phyloP scores from a whole-genome alignment of 441 rosid species.

The Pelargonium citronellum region DNA sequence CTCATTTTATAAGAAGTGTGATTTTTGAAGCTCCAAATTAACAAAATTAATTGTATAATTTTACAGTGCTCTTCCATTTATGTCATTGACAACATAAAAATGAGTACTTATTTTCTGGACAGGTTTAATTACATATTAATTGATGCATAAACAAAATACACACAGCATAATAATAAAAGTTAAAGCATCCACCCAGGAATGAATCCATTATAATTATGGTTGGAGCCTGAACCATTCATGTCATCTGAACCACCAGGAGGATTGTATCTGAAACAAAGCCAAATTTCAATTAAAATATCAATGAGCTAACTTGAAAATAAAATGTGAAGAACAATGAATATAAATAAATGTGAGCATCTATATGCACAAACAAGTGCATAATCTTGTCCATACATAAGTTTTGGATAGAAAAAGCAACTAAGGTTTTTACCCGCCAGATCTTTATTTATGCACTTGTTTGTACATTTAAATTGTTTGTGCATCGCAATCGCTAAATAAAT shows the following conservation, averaged over 20 bases:
- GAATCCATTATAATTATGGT: slow-evolving; percentile 36
- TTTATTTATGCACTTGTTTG: too few species aligned
- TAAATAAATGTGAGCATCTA: too few species aligned
- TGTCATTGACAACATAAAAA: background rate
- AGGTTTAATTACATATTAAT: background rate
- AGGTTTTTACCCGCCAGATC: too few species aligned
- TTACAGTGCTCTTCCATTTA: background rate
- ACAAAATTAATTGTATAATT: background rate
- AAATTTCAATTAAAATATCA: background rate
- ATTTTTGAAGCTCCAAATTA: too few species aligned
- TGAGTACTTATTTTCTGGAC: background rate
- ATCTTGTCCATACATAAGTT: too few species aligned
- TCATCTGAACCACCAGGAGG: slow-evolving; percentile 26
- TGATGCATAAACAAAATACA: background rate
- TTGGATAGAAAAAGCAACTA: too few species aligned
- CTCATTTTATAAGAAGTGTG: too few species aligned
- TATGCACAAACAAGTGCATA: too few species aligned
- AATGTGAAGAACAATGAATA: too few species aligned
- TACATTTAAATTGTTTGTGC: background rate
- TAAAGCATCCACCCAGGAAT: slow-evolving; percentile 52
- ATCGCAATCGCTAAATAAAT: background rate
- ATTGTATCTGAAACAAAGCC: slow-evolving; percentile 33
- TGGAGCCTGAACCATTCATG: slow-evolving; percentile 21
- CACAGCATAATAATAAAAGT: background rate
- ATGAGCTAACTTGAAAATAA: too few species aligned